Evolutionary conservation across 2,329 filamentous ascomycete species (phyloP).

Genomic region (Sporothrix variecibatus): DNA sequence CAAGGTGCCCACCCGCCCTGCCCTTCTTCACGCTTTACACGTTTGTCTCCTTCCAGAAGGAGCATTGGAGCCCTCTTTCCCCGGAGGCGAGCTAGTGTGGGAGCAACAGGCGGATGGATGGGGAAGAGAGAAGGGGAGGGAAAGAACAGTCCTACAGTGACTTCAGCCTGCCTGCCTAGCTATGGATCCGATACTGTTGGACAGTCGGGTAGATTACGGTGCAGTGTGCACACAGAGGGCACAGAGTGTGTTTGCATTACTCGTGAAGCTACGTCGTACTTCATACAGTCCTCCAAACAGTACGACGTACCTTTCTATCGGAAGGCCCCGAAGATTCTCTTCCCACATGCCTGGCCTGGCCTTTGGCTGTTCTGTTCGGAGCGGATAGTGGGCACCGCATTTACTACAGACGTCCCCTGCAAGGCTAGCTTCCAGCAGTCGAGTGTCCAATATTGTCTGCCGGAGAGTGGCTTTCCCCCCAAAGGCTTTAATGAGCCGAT

Average conservation of each 20-base stretch:
- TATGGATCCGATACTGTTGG: not conserved
- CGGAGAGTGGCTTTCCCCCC: not conserved
- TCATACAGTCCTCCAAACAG: no score
- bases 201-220: not conserved
- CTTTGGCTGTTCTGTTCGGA: not conserved
- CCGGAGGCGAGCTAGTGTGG: not conserved
- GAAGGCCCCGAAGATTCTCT: not conserved
- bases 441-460: not conserved
- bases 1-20: not conserved
- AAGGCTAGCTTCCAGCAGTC: not conserved
- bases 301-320: not conserved
- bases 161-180: no score
- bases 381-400: not conserved
- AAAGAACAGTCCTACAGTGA: no score
- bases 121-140: not conserved
- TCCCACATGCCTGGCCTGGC: no score
- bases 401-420: not conserved
- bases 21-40: not conserved
- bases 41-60: constrained; percentile 4
- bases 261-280: no score
- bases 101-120: not conserved
- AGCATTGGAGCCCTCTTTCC: not conserved
- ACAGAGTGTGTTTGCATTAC: no score
- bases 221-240: no score
- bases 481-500: constrained; percentile 6